Percentiles rank a stretch among this genome's conserved stretches.
Evolutionary conservation across 2,329 filamentous ascomycete species (phyloP).

Genomic region (Cercospora beticola): DNA sequence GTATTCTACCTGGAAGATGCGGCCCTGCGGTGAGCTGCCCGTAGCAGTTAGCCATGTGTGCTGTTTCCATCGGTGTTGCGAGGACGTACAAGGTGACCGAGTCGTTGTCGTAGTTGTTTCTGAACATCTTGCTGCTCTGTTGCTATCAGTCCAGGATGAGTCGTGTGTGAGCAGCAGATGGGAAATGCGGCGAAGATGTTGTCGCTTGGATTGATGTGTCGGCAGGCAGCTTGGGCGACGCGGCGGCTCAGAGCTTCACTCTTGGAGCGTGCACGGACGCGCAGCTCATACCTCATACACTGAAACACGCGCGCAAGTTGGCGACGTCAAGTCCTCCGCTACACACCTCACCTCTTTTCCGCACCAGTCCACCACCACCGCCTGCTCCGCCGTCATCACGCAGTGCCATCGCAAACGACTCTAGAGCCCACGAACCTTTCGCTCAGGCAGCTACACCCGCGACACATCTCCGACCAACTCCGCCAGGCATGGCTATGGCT

Average conservation of each 20-base stretch:
- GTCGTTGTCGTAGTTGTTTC: slow-evolving; percentile 99
- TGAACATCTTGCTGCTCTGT: slow-evolving; percentile 67
- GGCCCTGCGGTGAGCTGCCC: slow-evolving; percentile 89
- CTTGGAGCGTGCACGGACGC: neutral
- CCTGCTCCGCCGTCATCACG: neutral
- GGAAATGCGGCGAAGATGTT: neutral
- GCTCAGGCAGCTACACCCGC: neutral
- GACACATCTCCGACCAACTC: slow-evolving; percentile 6
- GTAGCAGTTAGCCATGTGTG: slow-evolving; percentile 11
- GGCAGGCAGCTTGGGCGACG: slow-evolving; percentile 3
- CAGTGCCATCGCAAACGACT: neutral
- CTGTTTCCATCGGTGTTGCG: neutral
- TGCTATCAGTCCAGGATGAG: neutral
- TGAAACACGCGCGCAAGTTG: neutral
- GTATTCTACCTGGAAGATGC: slow-evolving; percentile 99
- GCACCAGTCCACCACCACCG: neutral
- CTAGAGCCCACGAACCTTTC: neutral
- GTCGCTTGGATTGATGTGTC: neutral
- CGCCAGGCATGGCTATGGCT: slow-evolving; percentile 57
- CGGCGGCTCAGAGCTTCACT: neutral
- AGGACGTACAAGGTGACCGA: slow-evolving; percentile 90
- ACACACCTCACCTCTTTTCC: neutral
- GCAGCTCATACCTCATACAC: neutral
- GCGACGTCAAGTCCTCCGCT: neutral
- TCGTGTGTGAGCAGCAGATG: neutral